Conservation (phyloP, 495 filamentous ascomycete genomes). For the Penicillium fimorum region DNA sequence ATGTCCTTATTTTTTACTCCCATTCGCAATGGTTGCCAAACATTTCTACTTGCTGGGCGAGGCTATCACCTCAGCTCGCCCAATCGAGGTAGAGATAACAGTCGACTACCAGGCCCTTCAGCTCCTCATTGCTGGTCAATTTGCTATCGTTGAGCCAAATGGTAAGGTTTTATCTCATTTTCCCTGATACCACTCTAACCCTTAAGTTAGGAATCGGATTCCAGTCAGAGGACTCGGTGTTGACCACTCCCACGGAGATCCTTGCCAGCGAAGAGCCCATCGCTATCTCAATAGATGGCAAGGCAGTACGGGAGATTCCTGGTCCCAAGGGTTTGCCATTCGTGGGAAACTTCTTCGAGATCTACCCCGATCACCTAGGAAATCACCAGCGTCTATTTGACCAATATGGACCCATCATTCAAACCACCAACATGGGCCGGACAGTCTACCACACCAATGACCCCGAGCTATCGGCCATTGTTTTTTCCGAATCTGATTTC, state of each 20-base stretch:
- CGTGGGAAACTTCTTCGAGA: conserved; percentile 53
- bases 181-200: conserved; percentile 7
- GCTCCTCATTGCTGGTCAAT: conserved; percentile 40
- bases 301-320: conserved; percentile 40
- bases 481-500: conserved; percentile 46
- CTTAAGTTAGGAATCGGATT: conserved; percentile 39
- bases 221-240: conserved; percentile 24
- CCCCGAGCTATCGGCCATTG: conserved; percentile 40
- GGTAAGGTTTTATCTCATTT: conserved; percentile 10
- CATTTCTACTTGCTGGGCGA: conserved; percentile 48
- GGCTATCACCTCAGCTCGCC: conserved; percentile 32
- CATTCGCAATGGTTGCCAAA: conserved; percentile 32
- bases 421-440: conserved; percentile 53
- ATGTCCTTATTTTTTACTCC: neutral
- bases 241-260: conserved; percentile 31
- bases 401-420: conserved; percentile 52
- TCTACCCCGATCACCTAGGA: conserved; percentile 58
- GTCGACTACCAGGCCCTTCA: conserved; percentile 35
- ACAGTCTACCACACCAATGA: conserved; percentile 51
- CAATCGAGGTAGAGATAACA: conserved; percentile 37
- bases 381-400: conserved; percentile 57
- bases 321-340: conserved; percentile 49
- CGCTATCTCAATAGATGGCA: conserved; percentile 45
- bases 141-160: conserved; percentile 40
- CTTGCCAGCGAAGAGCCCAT: conserved; percentile 30